Conservation (phyloP, 2,329 filamentous ascomycete species). For the Xylariaceae sp. region DNA sequence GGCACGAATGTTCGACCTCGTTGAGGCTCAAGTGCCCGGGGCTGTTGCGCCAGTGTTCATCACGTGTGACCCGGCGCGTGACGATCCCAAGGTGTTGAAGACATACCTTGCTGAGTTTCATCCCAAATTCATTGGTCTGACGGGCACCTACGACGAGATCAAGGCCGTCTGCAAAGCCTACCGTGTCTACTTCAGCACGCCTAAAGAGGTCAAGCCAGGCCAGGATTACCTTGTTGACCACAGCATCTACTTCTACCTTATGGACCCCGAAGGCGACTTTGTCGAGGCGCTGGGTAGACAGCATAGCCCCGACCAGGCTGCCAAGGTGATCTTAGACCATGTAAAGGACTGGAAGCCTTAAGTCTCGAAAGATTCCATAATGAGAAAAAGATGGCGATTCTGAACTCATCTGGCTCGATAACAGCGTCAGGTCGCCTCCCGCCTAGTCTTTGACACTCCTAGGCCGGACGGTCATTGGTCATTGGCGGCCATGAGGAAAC, state of each 20-base stretch:
- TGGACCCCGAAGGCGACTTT: constrained; percentile 98
- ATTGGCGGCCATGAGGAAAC: background rate
- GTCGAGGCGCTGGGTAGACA: constrained; percentile 94
- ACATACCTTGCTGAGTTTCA: constrained; percentile 90
- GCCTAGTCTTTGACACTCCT: too few relatives aligned
- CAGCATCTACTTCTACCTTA: constrained; percentile 98
- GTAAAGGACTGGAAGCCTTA: constrained; percentile 56
- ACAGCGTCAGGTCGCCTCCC: too few relatives aligned
- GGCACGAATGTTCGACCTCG: constrained; percentile 83
- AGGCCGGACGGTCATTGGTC: too few relatives aligned
- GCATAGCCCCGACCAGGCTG: constrained; percentile 81
- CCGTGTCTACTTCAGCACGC: constrained; percentile 94
- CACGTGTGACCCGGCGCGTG: constrained; percentile 88
- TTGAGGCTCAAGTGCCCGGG: constrained; percentile 47
- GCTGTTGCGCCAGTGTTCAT: constrained; percentile 78
- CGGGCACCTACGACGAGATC: constrained; percentile 88
- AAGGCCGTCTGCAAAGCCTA: constrained; percentile 94
- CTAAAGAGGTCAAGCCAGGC: constrained; percentile 77
- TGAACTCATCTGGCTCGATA: background rate
- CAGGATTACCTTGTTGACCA: constrained; percentile 98
- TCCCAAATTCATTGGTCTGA: constrained; percentile 75
- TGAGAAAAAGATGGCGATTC: background rate
- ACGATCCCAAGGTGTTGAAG: constrained; percentile 79
- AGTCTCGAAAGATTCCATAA: background rate
- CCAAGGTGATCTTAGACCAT: constrained; percentile 78